These are phyloP conservation scores for Solanum bulbocastanum DNA, from an alignment of 257 asterid species.

Conservation along the genomic window DNA sequence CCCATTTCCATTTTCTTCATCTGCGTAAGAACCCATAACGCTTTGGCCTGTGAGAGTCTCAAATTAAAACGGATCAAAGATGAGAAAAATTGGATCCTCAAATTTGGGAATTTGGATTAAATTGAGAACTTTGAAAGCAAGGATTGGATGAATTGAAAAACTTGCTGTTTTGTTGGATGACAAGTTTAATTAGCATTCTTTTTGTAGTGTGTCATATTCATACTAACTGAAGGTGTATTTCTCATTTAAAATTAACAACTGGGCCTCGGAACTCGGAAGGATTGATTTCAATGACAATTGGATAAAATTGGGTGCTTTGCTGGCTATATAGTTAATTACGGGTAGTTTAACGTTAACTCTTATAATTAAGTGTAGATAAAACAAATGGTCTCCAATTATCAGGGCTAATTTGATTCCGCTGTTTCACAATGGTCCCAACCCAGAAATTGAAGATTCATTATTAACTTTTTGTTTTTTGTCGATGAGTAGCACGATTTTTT, in stretches of 20 bases:
- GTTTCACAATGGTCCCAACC: background rate
- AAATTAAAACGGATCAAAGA: background rate
- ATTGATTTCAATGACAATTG: background rate
- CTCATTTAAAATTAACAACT: background rate
- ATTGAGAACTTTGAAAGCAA: background rate
- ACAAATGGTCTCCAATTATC: background rate
- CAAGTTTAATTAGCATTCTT: background rate
- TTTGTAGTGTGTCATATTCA: background rate
- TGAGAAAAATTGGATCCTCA: background rate
- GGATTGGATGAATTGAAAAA: background rate
- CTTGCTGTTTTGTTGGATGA: background rate
- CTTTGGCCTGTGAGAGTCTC: background rate
- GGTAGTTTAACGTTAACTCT: background rate
- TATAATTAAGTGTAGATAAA: background rate
- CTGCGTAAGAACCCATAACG: constrained; percentile 26
- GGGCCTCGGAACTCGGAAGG: background rate
- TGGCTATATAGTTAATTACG: background rate
- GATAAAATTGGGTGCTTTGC: background rate
- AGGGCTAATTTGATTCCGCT: background rate
- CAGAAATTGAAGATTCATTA: background rate
- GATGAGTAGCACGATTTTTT: background rate
- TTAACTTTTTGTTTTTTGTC: background rate
- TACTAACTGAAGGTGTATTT: background rate
- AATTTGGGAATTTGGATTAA: background rate
- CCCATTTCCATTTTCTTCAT: constrained; percentile 10